Conservation (phyloP, 345 rosid species). For the Moringa oleifera region DNA sequence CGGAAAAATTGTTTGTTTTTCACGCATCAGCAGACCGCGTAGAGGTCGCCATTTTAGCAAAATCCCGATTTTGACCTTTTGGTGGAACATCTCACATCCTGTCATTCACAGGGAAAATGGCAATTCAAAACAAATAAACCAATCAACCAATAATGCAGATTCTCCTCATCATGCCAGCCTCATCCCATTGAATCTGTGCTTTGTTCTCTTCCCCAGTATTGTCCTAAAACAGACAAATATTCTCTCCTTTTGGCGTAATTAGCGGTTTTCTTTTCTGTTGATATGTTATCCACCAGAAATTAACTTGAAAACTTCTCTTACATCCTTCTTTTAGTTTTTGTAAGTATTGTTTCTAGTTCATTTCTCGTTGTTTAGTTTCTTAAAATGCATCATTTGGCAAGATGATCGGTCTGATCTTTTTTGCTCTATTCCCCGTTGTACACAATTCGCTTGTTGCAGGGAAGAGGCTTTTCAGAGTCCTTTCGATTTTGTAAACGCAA, state of each 20-base stretch:
- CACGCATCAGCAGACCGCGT: too few relatives aligned
- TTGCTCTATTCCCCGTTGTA: not conserved
- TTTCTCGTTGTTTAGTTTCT: conserved; percentile 13
- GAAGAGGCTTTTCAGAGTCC: not conserved
- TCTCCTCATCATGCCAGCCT: not conserved
- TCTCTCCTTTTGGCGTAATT: too few relatives aligned
- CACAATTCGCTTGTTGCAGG: conserved; percentile 8
- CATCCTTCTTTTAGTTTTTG: not conserved
- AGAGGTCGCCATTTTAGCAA: too few relatives aligned
- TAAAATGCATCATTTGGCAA: conserved; percentile 8
- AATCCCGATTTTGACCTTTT: not conserved
- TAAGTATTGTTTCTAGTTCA: not conserved
- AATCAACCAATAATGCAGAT: not conserved
- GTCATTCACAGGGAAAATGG: not conserved
- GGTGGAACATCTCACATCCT: not conserved
- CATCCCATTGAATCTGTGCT: not conserved
- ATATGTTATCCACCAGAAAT: too few relatives aligned
- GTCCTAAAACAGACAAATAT: not conserved
- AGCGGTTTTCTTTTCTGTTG: too few relatives aligned
- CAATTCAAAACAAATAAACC: too few relatives aligned
- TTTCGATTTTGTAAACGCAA: not conserved
- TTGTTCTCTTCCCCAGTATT: not conserved
- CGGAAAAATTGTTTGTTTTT: too few relatives aligned
- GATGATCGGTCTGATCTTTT: conserved; percentile 17
- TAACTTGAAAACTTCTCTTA: not conserved